Conservation (phyloP, 2,329 filamentous ascomycete genomes). For the Colletotrichum gloeosporioides region DNA sequence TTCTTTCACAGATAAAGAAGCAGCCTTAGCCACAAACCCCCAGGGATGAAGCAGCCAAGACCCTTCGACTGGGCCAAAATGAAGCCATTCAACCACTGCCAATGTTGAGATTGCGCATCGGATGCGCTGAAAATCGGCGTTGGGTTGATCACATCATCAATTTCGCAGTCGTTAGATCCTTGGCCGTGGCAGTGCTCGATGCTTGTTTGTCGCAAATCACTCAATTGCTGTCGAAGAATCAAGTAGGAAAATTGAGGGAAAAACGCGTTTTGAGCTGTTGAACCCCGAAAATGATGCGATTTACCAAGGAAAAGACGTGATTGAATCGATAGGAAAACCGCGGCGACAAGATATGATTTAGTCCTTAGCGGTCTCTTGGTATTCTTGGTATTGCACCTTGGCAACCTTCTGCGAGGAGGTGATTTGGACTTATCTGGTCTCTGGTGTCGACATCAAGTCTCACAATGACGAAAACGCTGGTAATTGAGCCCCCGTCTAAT, state of each 20-base stretch:
- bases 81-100: background rate
- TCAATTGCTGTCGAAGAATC: too few relatives aligned
- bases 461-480: background rate
- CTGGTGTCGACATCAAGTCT: background rate
- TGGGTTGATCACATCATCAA: background rate
- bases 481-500: too few relatives aligned
- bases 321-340: background rate
- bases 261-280: background rate
- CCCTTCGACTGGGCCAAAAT: background rate
- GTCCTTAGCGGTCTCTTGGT: constrained; percentile 6
- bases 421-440: background rate
- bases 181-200: constrained; percentile 5
- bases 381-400: constrained; percentile 11
- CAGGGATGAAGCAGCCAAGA: background rate
- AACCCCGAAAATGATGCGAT: background rate
- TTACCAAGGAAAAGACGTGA: constrained; percentile 15
- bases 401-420: background rate
- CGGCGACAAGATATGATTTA: background rate
- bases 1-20: background rate
- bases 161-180: background rate
- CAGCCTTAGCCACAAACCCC: background rate
- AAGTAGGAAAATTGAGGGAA: too few relatives aligned
- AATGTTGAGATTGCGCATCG: background rate
- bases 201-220: background rate
- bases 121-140: too few relatives aligned